Base-by-base conservation (phyloP, 192 early-diverging fungal species). In the Entomortierella parvispora region DNA sequence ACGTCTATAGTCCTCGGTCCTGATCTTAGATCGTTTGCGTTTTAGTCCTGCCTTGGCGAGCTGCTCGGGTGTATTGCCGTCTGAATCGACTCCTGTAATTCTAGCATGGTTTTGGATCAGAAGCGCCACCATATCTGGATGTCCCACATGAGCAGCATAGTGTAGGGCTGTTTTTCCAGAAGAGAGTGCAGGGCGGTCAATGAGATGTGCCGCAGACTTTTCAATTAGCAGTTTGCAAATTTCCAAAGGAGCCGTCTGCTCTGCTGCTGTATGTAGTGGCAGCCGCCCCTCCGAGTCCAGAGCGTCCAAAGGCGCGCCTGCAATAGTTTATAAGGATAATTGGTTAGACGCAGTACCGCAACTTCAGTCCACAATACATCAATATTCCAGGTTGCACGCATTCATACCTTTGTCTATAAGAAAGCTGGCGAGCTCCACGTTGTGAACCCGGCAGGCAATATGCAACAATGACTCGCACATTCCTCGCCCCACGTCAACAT, bases 91-190 rank as follows among this genome's bases (percentile, higher is more conserved):
- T n/a, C 47, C 20, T 26, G 33, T 69, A 17, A 76, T 59, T 29
- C 68, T 66, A n/a, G 74, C 71, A 43, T 78, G 71, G 50, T 76
- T 52, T 25, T 68, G 58, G 12, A 82, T 51, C 5, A 82, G 53
- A 14, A 71, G 20, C 2, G 68, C 55, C n/a, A 82, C 74, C 9
- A 82, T 26, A 2, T 69, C 68, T 17, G 64, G 49, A 40, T 68
- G 49, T 1, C 68, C 67, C 12, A 55, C 58, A 17, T 65, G 49
- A 1, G 80, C 80, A 4, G 80, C 80, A 44, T 70, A 67, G 26
- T 82, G 80, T 2, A 82, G 44, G 5, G 67, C 67, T 14, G 80
- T 78, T 22, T 72, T 67, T 20, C 65, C 68, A 3, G 67, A 40
- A n/a, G 33, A 26, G 10, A 65, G 22, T 8, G 62, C 64, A 22